These are phyloP conservation scores for Fusarium udum DNA, from an alignment of 2,329 filamentous ascomycete genomes.

Conservation along the genomic window DNA sequence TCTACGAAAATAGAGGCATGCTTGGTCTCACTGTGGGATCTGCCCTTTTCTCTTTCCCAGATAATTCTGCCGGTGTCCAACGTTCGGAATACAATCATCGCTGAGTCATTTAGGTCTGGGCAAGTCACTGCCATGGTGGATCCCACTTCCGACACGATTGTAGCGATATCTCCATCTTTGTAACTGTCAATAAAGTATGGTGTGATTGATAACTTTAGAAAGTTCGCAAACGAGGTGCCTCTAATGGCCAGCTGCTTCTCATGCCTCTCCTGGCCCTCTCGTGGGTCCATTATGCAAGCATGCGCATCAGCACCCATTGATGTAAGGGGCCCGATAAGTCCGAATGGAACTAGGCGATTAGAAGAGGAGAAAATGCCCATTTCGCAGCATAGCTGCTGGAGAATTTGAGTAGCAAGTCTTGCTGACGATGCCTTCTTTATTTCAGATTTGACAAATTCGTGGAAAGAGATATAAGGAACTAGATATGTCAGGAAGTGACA, in stretches of 20 bases:
- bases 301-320: background rate
- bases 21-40: background rate
- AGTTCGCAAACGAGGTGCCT: background rate
- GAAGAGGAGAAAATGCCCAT: fast-evolving
- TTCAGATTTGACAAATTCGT: background rate
- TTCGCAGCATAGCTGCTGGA: background rate
- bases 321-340: background rate
- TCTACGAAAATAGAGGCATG: background rate
- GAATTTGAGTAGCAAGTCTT: background rate
- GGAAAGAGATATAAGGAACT: background rate
- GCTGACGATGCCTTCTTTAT: background rate
- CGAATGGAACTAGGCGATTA: fast-evolving
- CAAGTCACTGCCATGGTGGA: background rate
- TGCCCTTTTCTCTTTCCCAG: fast-evolving
- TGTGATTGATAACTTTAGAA: fast-evolving
- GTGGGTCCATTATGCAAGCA: too few species aligned
- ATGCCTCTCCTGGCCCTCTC: background rate
- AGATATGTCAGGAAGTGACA: background rate
- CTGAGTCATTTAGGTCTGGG: background rate
- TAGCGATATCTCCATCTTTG: fast-evolving
- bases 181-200: fast-evolving
- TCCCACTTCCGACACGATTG: fast-evolving
- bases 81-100: fast-evolving
- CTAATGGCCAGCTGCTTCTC: fast-evolving
- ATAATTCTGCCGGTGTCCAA: fast-evolving